Evolutionary conservation across 2,329 filamentous ascomycete species (phyloP).

Genomic region (Mycogone perniciosa): DNA sequence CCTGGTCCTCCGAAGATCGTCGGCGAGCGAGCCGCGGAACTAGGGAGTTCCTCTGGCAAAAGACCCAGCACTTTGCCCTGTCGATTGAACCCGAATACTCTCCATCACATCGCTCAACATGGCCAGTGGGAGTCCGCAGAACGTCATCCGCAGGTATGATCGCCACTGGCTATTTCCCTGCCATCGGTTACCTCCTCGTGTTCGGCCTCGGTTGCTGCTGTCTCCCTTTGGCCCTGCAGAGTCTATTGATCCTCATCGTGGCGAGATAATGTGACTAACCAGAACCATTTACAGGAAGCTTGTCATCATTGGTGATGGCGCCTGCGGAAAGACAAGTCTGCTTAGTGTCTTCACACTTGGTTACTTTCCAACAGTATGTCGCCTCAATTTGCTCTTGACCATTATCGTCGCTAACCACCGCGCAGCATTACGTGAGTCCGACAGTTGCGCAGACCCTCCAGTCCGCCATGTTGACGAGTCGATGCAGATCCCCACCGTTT

Average conservation of each 20-base stretch:
- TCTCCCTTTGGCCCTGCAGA: background rate
- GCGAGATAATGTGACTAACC: conserved; percentile 13
- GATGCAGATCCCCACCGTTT: conserved; percentile 78
- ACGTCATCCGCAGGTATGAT: conserved; percentile 61
- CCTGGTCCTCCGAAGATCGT: conserved; percentile 7
- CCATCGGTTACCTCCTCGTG: background rate
- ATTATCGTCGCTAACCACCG: conserved; percentile 22
- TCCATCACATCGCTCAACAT: conserved; percentile 27
- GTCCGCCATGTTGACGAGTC: conserved; percentile 17
- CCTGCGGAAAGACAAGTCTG: conserved; percentile 96
- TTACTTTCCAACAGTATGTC: conserved; percentile 90
- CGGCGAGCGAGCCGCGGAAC: conserved; percentile 11
- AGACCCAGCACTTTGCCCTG: conserved; percentile 6
- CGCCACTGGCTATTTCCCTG: background rate
- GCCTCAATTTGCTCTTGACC: background rate
- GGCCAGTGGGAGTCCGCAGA: conserved; percentile 41
- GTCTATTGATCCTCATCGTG: background rate
- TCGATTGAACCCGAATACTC: background rate
- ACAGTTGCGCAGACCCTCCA: conserved; percentile 5
- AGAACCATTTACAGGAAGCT: conserved; percentile 61
- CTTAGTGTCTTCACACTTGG: conserved; percentile 96
- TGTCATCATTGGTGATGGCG: conserved; percentile 94
- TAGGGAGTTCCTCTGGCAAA: conserved; percentile 8
- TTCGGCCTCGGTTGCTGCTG: background rate
- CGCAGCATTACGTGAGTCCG: conserved; percentile 53